Evolutionary conservation across 2,329 filamentous ascomycete genomes (phyloP).

Genomic region (Hypoxylon sp.): DNA sequence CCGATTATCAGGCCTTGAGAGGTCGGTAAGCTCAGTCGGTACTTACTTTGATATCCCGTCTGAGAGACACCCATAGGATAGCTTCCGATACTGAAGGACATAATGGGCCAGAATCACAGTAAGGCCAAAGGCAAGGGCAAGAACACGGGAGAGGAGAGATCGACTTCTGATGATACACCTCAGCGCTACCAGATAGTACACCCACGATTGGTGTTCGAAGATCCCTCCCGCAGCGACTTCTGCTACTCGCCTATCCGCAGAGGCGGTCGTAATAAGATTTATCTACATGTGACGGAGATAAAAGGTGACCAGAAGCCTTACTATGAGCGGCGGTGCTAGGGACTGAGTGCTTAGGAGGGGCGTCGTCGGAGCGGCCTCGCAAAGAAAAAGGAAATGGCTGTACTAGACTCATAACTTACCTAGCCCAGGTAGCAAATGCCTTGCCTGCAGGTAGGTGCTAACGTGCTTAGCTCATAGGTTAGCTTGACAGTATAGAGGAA

Average conservation of each 20-base stretch:
- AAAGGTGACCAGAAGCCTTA: not conserved
- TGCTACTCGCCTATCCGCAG: slow-evolving; percentile 14
- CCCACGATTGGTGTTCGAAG: not conserved
- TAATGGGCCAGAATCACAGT: slow-evolving; percentile 15
- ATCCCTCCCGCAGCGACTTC: not conserved
- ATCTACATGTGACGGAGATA: slow-evolving; percentile 7
- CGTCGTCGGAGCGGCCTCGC: slow-evolving; percentile 24
- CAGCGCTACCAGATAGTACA: not conserved
- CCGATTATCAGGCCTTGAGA: not conserved
- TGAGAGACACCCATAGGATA: not conserved
- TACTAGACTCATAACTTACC: too few relatives aligned
- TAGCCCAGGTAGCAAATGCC: too few relatives aligned
- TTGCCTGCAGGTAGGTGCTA: too few relatives aligned
- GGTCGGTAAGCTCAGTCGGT: not conserved
- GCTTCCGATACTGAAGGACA: not conserved
- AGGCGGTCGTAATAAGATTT: not conserved
- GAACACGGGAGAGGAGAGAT: not conserved
- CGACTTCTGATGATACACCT: not conserved
- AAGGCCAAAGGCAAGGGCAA: not conserved
- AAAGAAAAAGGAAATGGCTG: too few relatives aligned
- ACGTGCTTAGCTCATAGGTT: too few relatives aligned
- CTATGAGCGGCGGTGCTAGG: not conserved
- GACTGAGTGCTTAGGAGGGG: too few relatives aligned
- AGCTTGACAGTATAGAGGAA: too few relatives aligned
- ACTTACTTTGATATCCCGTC: not conserved